Base-by-base conservation (phyloP, 768 basidiomycete species). In the Rhodosporidiobolus sp. region DNA sequence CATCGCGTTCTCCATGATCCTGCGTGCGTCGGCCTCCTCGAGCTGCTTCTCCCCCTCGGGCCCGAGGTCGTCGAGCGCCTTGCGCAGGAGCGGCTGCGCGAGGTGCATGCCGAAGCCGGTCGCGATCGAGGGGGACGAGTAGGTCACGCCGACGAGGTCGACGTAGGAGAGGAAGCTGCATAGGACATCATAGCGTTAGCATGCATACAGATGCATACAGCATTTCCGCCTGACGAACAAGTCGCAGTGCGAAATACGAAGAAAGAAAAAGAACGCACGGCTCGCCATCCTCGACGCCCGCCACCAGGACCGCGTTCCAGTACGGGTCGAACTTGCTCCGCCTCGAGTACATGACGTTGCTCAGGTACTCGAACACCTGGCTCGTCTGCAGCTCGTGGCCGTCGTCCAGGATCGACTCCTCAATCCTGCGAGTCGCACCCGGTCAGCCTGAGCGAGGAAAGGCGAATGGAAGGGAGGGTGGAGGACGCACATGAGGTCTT, bases 131-230 rank as follows among this genome's bases (percentile, higher is more conserved):
- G 93, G 89, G 5, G 95, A 88, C 16, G 89, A 86, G 81, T 98
- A 98, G 0, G 96, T 99, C 35, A 93, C 95, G n/a, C 95, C 96
- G 30, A 95, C 85, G 11, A 98, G 85, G 81, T 99, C 95, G 57
- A 99, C 94, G 79, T 89, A 97, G 11, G 92, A 88, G 59, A 98
- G 83, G 85, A 96, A 97, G 30, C 94, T 96, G 78, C 10, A 28
- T 19, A 28, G 16, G 53, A 9, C 8, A 55, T 4, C n/a, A n/a
- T 4, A 65, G 34, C 30, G 35, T 24, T 9, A 61, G 32, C 57
- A 6, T 26, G 20, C 55, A 32, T 38, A 20, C n/a, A 38, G 38
- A 43, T 61, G 19, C 5, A 52, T 19, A 46, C 22, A n/a, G 24
- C 17, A 30, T 1, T n/a, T 32, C 46, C 8, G 38, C 38, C 7